These are phyloP conservation scores for Clonostachys solani DNA, from an alignment of 2,329 filamentous ascomycete species.

Conservation along the genomic window DNA sequence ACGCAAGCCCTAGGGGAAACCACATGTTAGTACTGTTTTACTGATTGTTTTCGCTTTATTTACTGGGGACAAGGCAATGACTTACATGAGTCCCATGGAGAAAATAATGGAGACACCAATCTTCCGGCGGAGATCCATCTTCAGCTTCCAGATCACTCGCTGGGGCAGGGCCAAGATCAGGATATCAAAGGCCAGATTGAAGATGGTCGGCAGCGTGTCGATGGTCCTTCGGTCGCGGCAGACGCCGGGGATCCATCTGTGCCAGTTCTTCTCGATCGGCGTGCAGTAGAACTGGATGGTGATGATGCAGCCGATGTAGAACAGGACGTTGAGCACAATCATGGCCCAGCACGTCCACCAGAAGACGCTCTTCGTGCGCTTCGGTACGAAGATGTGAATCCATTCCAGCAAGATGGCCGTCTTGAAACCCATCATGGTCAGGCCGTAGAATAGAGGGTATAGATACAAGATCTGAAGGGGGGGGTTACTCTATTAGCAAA, in stretches of 20 bases:
- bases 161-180: slow-evolving; percentile 19
- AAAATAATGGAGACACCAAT: slow-evolving; percentile 21
- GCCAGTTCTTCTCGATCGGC: slow-evolving; percentile 4
- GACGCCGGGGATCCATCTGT: no score
- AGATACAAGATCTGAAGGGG: no score
- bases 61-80: slow-evolving; percentile 26
- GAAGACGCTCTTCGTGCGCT: slow-evolving; percentile 9
- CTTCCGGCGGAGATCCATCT: slow-evolving; percentile 17
- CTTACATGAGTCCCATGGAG: slow-evolving; percentile 19
- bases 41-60: no score
- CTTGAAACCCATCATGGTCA: slow-evolving; percentile 1
- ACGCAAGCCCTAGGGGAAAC: slow-evolving; percentile 1
- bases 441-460: no score
- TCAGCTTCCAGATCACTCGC: slow-evolving; percentile 16
- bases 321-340: slow-evolving; percentile 9
- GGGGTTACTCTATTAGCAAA: no score
- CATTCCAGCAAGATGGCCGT: slow-evolving; percentile 7
- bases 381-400: slow-evolving; percentile 6
- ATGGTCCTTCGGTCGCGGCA: no score
- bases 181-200: slow-evolving; percentile 9
- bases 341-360: slow-evolving; percentile 12
- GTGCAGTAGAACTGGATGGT: slow-evolving; percentile 10
- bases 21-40: no score
- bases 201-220: no score
- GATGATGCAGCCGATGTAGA: neutral